Percentiles rank a stretch among this genome's conserved stretches.
Evolutionary conservation across 2,329 filamentous ascomycete genomes (phyloP).

Genomic region (Trichoderma harzianum): DNA sequence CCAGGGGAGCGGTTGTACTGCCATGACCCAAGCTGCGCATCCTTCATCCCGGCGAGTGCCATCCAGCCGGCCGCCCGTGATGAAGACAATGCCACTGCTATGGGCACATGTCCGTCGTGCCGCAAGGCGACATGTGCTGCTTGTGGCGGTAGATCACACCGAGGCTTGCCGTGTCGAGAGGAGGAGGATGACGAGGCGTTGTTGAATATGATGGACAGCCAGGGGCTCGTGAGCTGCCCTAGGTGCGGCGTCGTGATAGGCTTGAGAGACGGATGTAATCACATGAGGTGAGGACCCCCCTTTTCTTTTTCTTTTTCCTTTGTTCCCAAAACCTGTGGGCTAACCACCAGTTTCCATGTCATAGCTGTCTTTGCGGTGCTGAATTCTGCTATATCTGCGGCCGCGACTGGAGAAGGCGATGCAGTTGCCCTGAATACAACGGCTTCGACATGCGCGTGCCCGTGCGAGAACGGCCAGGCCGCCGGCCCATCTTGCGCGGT

Average conservation of each 20-base stretch:
- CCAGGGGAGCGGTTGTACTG: slow-evolving; percentile 24
- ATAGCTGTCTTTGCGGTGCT: background rate
- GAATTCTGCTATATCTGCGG: slow-evolving; percentile 7
- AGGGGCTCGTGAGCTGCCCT: slow-evolving; percentile 25
- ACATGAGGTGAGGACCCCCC: slow-evolving; percentile 22
- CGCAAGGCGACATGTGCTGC: slow-evolving; percentile 19
- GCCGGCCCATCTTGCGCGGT: background rate
- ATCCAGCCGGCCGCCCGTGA: background rate
- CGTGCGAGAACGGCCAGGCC: background rate
- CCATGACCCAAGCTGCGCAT: slow-evolving; percentile 22
- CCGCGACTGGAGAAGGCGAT: background rate
- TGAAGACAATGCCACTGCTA: background rate
- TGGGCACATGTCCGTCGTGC: slow-evolving; percentile 20
- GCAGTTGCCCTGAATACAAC: background rate
- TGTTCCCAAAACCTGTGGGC: background rate
- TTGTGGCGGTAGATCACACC: slow-evolving; percentile 19
- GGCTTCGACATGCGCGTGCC: background rate
- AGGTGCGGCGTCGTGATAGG: slow-evolving; percentile 24
- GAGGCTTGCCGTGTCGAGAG: slow-evolving; percentile 3
- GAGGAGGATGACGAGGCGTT: slow-evolving; percentile 21
- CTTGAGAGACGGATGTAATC: slow-evolving; percentile 26
- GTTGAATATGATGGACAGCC: slow-evolving; percentile 27
- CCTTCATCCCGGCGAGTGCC: slow-evolving; percentile 22
- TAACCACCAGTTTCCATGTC: background rate
- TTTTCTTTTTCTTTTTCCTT: background rate